Base-by-base conservation (phyloP, 805 yeast genomes). In the Candida dendrica region DNA sequence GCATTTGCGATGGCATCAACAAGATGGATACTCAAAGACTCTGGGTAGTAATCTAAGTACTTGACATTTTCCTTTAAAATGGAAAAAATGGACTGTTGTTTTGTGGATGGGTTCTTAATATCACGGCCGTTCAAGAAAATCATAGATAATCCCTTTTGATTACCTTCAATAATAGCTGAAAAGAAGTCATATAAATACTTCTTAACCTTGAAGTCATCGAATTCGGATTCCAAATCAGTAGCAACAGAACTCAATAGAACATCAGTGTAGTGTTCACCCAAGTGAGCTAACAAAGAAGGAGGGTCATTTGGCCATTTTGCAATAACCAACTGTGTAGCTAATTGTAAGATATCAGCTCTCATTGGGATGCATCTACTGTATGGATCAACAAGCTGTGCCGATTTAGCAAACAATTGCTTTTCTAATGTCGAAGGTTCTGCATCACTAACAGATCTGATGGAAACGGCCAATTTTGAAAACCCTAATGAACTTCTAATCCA, bases 271-370 rank as follows among this genome's bases (percentile, higher is more conserved):
- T 71, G 67, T n/a, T 73, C 67, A 4, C 95, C 93, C 41, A 91
- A 63, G 56, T 87, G 87, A 0, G 97, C 84, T 33, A 91, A 66
- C 38, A 91, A 63, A 1, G 96, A 88, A 3, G 95, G 95, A 29
- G 81, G 75, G 22, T 75, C 79, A 4, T 65, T 63, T 6, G 68
- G 67, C 81, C 85, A 78, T 3, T 65, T 62, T 0, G 79, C 79
- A 35, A 66, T 68, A 1, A 84, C 78, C 34, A 85, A 58, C 4
- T 73, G 65, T 4, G 81, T 74, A 15, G 87, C 59, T 31, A 88
- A 56, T 34, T 71, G 72, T 29, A 86, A 60, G 1, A 86, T 66
- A 10, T 65, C 64, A 27, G 62, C 59, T 45, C 87, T 74, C 43
- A 81, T 64, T 0, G 61, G 50, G 8, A 67, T 64, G 30, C 68